Evolutionary conservation across 2,329 filamentous ascomycete species (phyloP), one percentile per base, ranked within the genome.

Genomic region (Aureobasidium lini): DNA sequence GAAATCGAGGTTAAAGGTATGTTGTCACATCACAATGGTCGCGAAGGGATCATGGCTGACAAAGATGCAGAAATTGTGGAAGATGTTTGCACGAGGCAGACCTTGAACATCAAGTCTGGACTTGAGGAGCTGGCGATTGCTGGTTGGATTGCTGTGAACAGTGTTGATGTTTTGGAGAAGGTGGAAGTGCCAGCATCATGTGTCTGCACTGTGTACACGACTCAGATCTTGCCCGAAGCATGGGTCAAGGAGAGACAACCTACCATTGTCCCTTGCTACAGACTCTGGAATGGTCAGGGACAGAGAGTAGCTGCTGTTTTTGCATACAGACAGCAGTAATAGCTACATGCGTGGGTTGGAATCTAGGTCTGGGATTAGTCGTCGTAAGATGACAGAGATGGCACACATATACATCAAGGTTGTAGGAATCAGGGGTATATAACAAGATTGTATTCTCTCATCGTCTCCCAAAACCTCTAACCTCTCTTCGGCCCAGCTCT

Each of bases 181-280:
- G 28, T 42, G 6, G n/a, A 16, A 6, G 3, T 48, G 7, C 42
- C 59, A 13, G 15, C 28, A 8, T 42, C 59, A n/a, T 23, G 7
- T 2, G 42, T 50, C 9, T 60, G 42, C 16, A 60, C 59, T 10
- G 48, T 60, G 1, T 60, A 60, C 36, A 56, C 59, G 2, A 60
- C 59, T 9, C 28, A 34, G 23, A 13, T 37, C 28, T 43, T 60
- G 8, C 48, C 49, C 1, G 29, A 40, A 15, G 6, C 13, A 2
- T 56, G 48, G 48, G 42, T 53, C 23, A 29, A 36, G 42, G 16
- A 48, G 42, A 40, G 23, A 40, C 44, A 54, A 29, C 48, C 57
- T 28, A 48, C 42, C 29, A 47, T 60, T 16, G 23, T 60, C 11
- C 59, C 59, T 29, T 60, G 59, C 50, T 43, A 56, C 36, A 54